These are phyloP conservation scores for Entomortierella parvispora DNA, from an alignment of 192 early-diverging fungal genomes.

Conservation along the genomic window DNA sequence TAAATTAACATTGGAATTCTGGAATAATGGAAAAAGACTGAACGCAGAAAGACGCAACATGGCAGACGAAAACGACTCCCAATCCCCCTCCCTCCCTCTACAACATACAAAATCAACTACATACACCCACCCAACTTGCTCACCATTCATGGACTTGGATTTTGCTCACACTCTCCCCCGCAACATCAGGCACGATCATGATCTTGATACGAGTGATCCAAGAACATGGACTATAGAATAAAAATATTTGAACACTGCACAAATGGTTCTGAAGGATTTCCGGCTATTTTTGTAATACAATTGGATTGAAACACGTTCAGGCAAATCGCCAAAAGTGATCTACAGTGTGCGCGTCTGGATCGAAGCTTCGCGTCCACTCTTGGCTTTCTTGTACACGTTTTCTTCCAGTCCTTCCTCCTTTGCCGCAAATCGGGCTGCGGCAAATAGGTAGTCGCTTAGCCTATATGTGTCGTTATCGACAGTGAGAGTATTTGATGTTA, in stretches of 20 bases:
- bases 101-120: too few species aligned
- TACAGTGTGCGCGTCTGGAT: slow-evolving; percentile 27
- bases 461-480: too few species aligned
- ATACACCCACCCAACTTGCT: too few species aligned
- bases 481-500: too few species aligned
- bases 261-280: neutral
- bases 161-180: too few species aligned
- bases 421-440: slow-evolving; percentile 85
- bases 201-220: too few species aligned
- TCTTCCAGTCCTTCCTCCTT: slow-evolving; percentile 76
- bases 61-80: neutral
- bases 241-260: neutral
- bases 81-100: neutral
- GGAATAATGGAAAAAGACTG: neutral
- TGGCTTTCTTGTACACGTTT: slow-evolving; percentile 74
- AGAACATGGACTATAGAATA: neutral
- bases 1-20: slow-evolving; percentile 53
- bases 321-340: too few species aligned
- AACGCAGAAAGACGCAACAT: too few species aligned
- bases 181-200: too few species aligned
- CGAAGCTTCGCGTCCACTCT: slow-evolving; percentile 49
- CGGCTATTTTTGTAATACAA: too few species aligned
- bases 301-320: too few species aligned
- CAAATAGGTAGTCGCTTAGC: slow-evolving; percentile 93
- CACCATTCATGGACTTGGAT: too few species aligned